phyloP scores from a whole-genome alignment of 257 asterid genomes.

The Eucommia ulmoides region DNA sequence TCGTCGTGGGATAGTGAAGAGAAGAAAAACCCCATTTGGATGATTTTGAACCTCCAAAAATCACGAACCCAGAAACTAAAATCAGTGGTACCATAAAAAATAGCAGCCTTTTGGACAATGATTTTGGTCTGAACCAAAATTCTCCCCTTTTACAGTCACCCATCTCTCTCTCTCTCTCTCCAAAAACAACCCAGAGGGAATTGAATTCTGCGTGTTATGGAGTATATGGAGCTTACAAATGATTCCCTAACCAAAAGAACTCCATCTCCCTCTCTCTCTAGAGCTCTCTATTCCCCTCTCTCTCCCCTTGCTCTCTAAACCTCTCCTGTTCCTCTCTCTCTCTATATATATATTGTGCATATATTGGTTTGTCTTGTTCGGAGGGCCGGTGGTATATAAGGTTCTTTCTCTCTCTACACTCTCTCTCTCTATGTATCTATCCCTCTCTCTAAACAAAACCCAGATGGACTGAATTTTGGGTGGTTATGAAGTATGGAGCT shows the following conservation, averaged over 20 bases:
- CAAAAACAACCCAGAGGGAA: no score
- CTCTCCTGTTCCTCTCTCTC: no score
- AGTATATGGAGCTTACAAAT: background rate
- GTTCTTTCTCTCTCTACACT: background rate
- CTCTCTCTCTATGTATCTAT: background rate
- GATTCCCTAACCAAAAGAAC: background rate
- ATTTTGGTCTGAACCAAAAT: conserved; percentile 29
- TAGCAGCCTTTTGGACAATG: conserved; percentile 27
- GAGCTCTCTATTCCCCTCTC: no score
- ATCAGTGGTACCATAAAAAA: conserved; percentile 38
- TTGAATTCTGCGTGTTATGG: background rate
- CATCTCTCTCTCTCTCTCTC: background rate
- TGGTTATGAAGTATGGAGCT: background rate
- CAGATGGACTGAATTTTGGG: background rate
- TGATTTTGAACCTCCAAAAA: conserved; percentile 24
- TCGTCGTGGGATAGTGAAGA: conserved; percentile 14
- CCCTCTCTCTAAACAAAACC: background rate
- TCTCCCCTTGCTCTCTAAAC: no score
- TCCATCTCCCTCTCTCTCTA: no score
- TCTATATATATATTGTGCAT: background rate
- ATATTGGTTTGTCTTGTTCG: no score
- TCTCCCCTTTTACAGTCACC: conserved; percentile 22
- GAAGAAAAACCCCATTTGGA: conserved; percentile 17
- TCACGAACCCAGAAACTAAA: conserved; percentile 23
- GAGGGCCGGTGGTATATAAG: no score